Conservation (phyloP, 176 grass and related monocot species). For the Ensete ventricosum region DNA sequence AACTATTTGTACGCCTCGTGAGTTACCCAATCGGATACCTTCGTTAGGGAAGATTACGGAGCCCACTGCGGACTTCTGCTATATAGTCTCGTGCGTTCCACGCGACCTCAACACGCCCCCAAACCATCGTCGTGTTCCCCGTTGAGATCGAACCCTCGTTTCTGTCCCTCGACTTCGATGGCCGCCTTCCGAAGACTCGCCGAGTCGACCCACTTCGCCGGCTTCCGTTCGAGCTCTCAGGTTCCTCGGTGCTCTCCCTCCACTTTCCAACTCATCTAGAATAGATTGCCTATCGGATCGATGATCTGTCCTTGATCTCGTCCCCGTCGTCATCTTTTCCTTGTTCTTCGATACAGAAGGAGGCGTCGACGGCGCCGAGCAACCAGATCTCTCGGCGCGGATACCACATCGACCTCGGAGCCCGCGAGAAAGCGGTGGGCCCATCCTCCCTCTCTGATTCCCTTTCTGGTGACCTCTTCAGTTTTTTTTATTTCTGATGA, state of each 20-base stretch:
- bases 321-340: neutral
- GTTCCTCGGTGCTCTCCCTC: neutral
- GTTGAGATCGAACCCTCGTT: neutral
- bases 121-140: neutral
- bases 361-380: neutral
- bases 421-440: constrained; percentile 68
- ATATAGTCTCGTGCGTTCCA: no score
- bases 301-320: neutral
- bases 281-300: neutral
- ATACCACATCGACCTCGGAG: constrained; percentile 69
- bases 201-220: neutral
- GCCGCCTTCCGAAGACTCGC: constrained; percentile 2
- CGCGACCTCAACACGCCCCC: neutral
- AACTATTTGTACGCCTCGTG: no score
- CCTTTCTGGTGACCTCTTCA: neutral
- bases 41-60: no score
- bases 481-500: neutral
- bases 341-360: neutral
- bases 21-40: no score
- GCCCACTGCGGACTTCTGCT: no score
- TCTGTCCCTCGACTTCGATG: neutral
- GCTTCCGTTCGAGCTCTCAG: neutral
- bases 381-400: constrained; percentile 32
- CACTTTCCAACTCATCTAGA: neutral
- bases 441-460: neutral